Evolutionary conservation across 2,329 filamentous ascomycete genomes (phyloP).

Genomic region (Phaeosphaeriaceae sp.): DNA sequence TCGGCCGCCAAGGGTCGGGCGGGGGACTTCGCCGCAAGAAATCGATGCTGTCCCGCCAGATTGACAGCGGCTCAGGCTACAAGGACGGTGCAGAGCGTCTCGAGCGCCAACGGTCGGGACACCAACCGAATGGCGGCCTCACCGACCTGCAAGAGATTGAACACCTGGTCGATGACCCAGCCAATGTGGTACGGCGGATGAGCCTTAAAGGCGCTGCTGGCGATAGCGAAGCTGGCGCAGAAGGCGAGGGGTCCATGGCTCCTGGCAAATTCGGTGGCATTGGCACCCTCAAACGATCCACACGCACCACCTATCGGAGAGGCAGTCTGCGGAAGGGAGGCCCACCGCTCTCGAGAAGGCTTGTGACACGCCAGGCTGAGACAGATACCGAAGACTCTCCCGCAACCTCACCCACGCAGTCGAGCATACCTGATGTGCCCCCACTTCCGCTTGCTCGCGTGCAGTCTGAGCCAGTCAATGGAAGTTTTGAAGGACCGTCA

Average conservation of each 20-base stretch:
- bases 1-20: slow-evolving; percentile 62
- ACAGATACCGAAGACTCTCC: slow-evolving; percentile 63
- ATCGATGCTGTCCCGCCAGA: slow-evolving; percentile 92
- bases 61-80: slow-evolving; percentile 79
- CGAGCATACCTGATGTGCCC: slow-evolving; percentile 45
- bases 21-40: slow-evolving; percentile 82
- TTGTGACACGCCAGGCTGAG: slow-evolving; percentile 68
- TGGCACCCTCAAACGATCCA: slow-evolving; percentile 85
- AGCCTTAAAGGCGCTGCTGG: slow-evolving; percentile 57
- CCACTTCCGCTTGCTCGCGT: slow-evolving; percentile 63
- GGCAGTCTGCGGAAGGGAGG: slow-evolving; percentile 85
- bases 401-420: slow-evolving; percentile 57
- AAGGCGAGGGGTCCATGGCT: slow-evolving; percentile 79
- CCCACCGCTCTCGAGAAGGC: slow-evolving; percentile 75
- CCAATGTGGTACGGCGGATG: slow-evolving; percentile 73
- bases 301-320: slow-evolving; percentile 87
- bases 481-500: slow-evolving; percentile 39
- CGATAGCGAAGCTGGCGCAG: slow-evolving; percentile 44
- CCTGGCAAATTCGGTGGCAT: slow-evolving; percentile 75
- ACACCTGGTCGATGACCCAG: slow-evolving; percentile 81
- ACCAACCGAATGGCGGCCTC: slow-evolving; percentile 58
- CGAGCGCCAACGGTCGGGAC: slow-evolving; percentile 72
- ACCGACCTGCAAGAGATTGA: slow-evolving; percentile 72
- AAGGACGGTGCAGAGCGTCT: slow-evolving; percentile 83
- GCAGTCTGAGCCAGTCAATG: slow-evolving; percentile 71